A percentile compares a stretch with the other conserved stretches of the same genome.
phyloP scores from a whole-genome alignment of 768 basidiomycete species.

The Pleurotus tuber-regium region DNA sequence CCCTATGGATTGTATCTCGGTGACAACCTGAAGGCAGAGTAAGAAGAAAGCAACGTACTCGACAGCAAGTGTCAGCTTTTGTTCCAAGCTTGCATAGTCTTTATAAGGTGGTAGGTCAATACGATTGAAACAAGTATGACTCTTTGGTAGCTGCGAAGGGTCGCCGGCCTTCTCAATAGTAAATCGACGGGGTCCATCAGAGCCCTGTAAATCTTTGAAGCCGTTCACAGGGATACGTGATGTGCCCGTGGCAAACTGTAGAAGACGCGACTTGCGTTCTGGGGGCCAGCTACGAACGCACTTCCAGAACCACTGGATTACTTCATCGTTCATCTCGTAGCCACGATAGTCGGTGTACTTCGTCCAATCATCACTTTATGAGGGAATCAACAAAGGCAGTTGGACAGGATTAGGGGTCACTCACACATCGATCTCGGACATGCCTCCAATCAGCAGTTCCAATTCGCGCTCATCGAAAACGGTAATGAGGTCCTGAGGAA shows the following conservation, averaged over 20 bases:
- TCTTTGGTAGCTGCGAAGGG: conserved; percentile 94
- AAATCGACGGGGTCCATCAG: conserved; percentile 94
- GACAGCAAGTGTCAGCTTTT: conserved; percentile 91
- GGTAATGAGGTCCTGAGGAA: conserved; percentile 95
- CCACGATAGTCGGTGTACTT: conserved; percentile 99
- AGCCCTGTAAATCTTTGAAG: conserved; percentile 97
- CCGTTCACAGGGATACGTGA: conserved; percentile 98
- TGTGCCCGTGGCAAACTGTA: conserved; percentile 97
- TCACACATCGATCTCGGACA: conserved; percentile 99
- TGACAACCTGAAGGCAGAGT: conserved; percentile 9
- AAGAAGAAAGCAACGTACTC: conserved; percentile 62
- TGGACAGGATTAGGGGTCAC: conserved; percentile 27
- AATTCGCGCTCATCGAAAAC: conserved; percentile 99
- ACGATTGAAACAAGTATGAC: conserved; percentile 93
- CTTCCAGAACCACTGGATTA: conserved; percentile 99
- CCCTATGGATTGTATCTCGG: conserved; percentile 41
- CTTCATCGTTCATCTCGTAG: conserved; percentile 92
- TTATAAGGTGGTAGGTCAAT: conserved; percentile 99
- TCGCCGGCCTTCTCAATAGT: conserved; percentile 99
- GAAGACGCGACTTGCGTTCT: conserved; percentile 92
- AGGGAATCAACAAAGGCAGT: conserved; percentile 1
- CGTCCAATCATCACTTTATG: conserved; percentile 87
- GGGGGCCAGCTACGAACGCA: conserved; percentile 97
- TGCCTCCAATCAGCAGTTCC: conserved; percentile 95
- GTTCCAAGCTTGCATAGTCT: conserved; percentile 90